Evolutionary conservation across 345 rosid species (phyloP).

Genomic region (Ceriops tagal): DNA sequence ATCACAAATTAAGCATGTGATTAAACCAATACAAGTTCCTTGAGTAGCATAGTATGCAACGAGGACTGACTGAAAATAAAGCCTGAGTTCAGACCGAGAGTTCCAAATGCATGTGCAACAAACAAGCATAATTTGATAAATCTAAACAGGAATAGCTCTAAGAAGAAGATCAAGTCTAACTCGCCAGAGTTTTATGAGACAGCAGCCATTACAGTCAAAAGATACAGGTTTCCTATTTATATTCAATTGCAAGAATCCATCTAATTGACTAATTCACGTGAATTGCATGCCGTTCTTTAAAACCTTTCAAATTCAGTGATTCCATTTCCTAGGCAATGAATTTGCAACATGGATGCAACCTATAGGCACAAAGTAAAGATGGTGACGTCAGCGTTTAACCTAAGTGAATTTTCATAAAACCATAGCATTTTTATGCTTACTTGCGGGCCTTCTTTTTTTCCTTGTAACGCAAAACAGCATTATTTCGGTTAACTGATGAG

Average conservation of each 20-base stretch:
- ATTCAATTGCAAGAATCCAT: not conserved
- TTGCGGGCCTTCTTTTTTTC: constrained; percentile 92
- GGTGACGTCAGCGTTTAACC: not conserved
- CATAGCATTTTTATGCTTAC: constrained; percentile 39
- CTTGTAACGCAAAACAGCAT: constrained; percentile 91
- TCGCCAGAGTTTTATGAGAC: not conserved
- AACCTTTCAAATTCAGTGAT: too few relatives aligned
- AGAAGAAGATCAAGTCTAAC: not conserved
- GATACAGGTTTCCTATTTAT: not conserved
- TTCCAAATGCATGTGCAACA: not conserved
- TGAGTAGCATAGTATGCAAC: not conserved
- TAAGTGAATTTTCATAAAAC: not conserved
- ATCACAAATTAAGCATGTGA: constrained; percentile 1
- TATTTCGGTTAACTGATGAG: constrained; percentile 54
- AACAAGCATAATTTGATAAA: too few relatives aligned
- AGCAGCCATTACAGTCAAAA: not conserved
- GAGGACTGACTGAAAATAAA: not conserved
- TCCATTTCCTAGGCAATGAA: not conserved
- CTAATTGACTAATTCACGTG: not conserved
- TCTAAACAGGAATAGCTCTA: too few relatives aligned
- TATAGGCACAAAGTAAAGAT: not conserved
- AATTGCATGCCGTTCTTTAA: not conserved
- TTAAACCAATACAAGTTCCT: constrained; percentile 12
- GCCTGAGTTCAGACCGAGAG: not conserved
- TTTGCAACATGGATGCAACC: not conserved